Evolutionary conservation across 2,329 filamentous ascomycete genomes (phyloP).

Genomic region (Colletotrichum chrysophilum): DNA sequence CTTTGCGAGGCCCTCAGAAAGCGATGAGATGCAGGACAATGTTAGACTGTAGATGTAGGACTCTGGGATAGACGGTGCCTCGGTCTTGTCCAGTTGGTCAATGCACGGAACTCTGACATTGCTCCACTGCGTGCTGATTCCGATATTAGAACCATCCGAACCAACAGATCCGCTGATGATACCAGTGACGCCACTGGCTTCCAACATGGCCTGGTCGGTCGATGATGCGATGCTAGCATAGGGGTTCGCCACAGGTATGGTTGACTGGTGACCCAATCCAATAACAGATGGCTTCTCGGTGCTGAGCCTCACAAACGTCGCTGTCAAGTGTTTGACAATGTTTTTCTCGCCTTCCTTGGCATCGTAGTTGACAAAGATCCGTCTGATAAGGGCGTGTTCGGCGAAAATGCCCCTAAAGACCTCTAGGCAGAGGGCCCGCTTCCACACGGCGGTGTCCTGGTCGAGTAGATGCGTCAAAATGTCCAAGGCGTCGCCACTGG

Average conservation of each 20-base stretch:
- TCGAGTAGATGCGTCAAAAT: slow-evolving; percentile 87
- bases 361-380: slow-evolving; percentile 84
- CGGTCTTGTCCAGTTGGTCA: slow-evolving; percentile 91
- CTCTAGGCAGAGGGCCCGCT: slow-evolving; percentile 88
- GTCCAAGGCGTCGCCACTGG: slow-evolving; percentile 83
- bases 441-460: slow-evolving; percentile 85
- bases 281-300: slow-evolving; percentile 91
- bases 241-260: slow-evolving; percentile 71
- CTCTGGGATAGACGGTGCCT: slow-evolving; percentile 82
- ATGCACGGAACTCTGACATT: slow-evolving; percentile 85
- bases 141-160: slow-evolving; percentile 70
- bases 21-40: slow-evolving; percentile 83
- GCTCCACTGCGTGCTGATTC: slow-evolving; percentile 93
- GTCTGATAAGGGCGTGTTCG: slow-evolving; percentile 77
- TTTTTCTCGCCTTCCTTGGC: slow-evolving; percentile 72
- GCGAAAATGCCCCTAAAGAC: slow-evolving; percentile 86
- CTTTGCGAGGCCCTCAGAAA: slow-evolving; percentile 92
- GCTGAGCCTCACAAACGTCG: slow-evolving; percentile 88
- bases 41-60: slow-evolving; percentile 94
- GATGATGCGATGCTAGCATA: slow-evolving; percentile 61
- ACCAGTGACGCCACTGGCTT: slow-evolving; percentile 85
- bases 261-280: slow-evolving; percentile 87
- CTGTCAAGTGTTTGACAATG: slow-evolving; percentile 82
- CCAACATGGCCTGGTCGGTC: slow-evolving; percentile 85
- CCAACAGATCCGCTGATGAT: slow-evolving; percentile 79